Conservation (phyloP, 2,329 filamentous ascomycete species). For the Penicillium concentricum region DNA sequence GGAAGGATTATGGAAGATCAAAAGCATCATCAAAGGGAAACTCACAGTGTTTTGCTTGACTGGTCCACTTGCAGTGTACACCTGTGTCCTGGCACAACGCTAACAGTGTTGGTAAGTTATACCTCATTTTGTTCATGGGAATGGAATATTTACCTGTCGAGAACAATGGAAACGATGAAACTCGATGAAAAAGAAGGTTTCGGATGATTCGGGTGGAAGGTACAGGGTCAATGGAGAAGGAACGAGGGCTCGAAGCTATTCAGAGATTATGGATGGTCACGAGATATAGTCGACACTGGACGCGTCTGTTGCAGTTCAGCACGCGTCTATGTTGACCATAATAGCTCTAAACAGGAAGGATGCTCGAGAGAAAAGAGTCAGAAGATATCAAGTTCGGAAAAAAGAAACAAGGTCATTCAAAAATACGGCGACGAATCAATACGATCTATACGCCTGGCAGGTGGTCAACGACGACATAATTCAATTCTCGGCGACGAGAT, state of each 20-base stretch:
- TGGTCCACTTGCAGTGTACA: constrained; percentile 26
- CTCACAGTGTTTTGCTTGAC: constrained; percentile 34
- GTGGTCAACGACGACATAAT: not conserved
- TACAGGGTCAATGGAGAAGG: not conserved
- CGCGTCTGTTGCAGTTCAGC: not conserved
- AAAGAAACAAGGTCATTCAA: not conserved
- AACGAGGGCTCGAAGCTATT: not conserved
- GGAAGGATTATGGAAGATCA: not conserved
- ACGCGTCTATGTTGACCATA: not conserved
- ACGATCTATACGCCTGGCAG: constrained; percentile 34
- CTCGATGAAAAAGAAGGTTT: not conserved
- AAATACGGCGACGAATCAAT: not conserved
- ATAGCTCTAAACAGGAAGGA: not conserved
- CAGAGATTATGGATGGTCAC: not conserved
- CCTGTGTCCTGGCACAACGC: constrained; percentile 31
- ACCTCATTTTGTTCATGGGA: constrained; percentile 30
- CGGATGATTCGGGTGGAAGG: not conserved
- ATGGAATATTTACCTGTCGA: constrained; percentile 7
- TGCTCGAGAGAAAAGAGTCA: not conserved
- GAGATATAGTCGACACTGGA: not conserved
- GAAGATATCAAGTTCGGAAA: not conserved
- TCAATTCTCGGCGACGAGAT: not conserved
- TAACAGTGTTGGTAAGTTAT: constrained; percentile 40
- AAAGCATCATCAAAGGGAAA: not conserved
- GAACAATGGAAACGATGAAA: constrained; percentile 1